phyloP scores from a whole-genome alignment of 495 filamentous ascomycete species.

The Talaromyces borbonicus region DNA sequence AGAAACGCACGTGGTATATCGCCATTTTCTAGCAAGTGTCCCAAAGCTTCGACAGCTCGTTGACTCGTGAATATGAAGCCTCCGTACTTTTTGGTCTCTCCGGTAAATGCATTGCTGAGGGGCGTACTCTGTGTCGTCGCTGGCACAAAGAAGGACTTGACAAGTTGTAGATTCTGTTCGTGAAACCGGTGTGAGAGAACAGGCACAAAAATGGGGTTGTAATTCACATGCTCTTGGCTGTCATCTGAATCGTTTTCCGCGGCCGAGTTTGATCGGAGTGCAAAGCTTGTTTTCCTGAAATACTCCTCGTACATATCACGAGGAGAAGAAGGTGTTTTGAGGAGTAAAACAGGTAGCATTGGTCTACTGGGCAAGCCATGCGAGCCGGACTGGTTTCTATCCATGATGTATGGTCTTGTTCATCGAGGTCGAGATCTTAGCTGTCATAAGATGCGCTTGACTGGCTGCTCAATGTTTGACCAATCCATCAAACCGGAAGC shows the following conservation, averaged over 20 bases:
- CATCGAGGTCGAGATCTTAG: too few relatives aligned
- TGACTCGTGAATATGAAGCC: slow-evolving; percentile 92
- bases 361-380: background rate
- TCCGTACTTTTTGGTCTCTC: slow-evolving; percentile 46
- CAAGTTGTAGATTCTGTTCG: slow-evolving; percentile 31
- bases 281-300: slow-evolving; percentile 39
- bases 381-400: too few relatives aligned
- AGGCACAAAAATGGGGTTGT: slow-evolving; percentile 61
- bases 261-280: background rate
- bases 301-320: slow-evolving; percentile 70
- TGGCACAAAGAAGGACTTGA: slow-evolving; percentile 32
- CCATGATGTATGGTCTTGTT: too few relatives aligned
- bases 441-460: too few relatives aligned
- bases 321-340: slow-evolving; percentile 78
- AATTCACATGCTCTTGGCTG: background rate
- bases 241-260: slow-evolving; percentile 9
- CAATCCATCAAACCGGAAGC: too few relatives aligned
- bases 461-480: too few relatives aligned
- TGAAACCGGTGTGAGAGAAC: slow-evolving; percentile 67
- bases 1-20: background rate
- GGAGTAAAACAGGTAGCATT: slow-evolving; percentile 55
- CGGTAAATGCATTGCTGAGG: slow-evolving; percentile 5
- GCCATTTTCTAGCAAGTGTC: slow-evolving; percentile 32
- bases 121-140: slow-evolving; percentile 13
- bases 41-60: slow-evolving; percentile 81